Evolutionary conservation across 2,329 filamentous ascomycete species (phyloP).

Genomic region (Pseudomassariella vexata): DNA sequence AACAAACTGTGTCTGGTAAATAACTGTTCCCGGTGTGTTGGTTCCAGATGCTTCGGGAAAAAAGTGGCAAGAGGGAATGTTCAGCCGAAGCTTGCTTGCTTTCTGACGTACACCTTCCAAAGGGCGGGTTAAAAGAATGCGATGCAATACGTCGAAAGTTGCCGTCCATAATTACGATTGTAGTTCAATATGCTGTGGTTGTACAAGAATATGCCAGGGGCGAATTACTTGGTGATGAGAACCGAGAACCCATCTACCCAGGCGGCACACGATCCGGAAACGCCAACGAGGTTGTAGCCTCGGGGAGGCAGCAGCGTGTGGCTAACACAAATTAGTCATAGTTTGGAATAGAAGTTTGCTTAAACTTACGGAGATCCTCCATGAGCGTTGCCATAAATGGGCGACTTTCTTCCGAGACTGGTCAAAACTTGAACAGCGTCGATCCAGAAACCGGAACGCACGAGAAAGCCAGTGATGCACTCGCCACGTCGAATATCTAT

Average conservation of each 20-base stretch:
- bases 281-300: slow-evolving; percentile 82
- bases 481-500: slow-evolving; percentile 79
- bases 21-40: too few species aligned
- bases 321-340: slow-evolving; percentile 41
- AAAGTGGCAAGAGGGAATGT: too few species aligned
- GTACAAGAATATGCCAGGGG: neutral
- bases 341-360: too few species aligned
- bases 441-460: slow-evolving; percentile 76
- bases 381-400: slow-evolving; percentile 72
- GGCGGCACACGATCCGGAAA: slow-evolving; percentile 72
- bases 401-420: slow-evolving; percentile 78
- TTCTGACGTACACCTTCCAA: too few species aligned
- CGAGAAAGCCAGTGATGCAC: slow-evolving; percentile 77
- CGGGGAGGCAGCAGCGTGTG: slow-evolving; percentile 83
- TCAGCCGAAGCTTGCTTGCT: too few species aligned
- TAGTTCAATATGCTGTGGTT: too few species aligned
- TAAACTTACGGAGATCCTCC: slow-evolving; percentile 80
- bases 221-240: slow-evolving; percentile 61
- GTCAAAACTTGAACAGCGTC: slow-evolving; percentile 89
- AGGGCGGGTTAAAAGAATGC: too few species aligned
- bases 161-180: too few species aligned
- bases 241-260: slow-evolving; percentile 86
- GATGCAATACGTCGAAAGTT: too few species aligned
- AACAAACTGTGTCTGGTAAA: too few species aligned
- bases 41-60: too few species aligned